These are phyloP conservation scores for Przewalskia tangutica DNA, from an alignment of 257 asterid genomes.

Conservation along the genomic window DNA sequence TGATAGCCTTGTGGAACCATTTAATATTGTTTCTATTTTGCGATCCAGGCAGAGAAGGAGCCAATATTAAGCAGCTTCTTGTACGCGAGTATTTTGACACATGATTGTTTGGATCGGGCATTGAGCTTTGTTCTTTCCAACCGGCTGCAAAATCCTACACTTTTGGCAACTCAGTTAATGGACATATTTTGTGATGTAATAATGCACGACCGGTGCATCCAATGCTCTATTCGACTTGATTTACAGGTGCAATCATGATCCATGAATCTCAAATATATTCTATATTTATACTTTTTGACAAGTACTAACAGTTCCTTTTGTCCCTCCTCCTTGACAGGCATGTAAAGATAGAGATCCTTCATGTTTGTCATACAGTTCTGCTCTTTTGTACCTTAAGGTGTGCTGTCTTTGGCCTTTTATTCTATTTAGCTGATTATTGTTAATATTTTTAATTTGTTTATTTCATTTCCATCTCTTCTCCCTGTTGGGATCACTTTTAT, in stretches of 20 bases:
- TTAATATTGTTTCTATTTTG: not conserved
- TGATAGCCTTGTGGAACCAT: not conserved
- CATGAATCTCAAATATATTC: not conserved
- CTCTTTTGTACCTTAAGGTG: constrained; percentile 39
- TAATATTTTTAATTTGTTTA: not conserved
- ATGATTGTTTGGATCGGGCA: constrained; percentile 34
- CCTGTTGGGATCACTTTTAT: not conserved
- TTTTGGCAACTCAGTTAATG: constrained; percentile 33
- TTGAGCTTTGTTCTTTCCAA: constrained; percentile 36
- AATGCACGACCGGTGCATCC: constrained; percentile 28
- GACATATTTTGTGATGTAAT: constrained; percentile 34
- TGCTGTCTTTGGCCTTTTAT: not conserved
- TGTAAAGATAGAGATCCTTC: constrained; percentile 40
- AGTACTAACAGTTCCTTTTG: not conserved
- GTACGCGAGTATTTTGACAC: constrained; percentile 32
- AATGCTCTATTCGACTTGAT: constrained; percentile 36
- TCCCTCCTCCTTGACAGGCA: constrained; percentile 17
- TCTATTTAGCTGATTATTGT: not conserved
- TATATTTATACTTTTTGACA: not conserved
- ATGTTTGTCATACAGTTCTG: constrained; percentile 37
- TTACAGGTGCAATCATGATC: constrained; percentile 15
- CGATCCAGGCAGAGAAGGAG: constrained; percentile 37
- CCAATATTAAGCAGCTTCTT: constrained; percentile 41
- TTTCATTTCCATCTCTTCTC: not conserved
- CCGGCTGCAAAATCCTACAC: constrained; percentile 37